phyloP scores from a whole-genome alignment of 164 flowering plant genomes.

The Amborella trichopoda region DNA sequence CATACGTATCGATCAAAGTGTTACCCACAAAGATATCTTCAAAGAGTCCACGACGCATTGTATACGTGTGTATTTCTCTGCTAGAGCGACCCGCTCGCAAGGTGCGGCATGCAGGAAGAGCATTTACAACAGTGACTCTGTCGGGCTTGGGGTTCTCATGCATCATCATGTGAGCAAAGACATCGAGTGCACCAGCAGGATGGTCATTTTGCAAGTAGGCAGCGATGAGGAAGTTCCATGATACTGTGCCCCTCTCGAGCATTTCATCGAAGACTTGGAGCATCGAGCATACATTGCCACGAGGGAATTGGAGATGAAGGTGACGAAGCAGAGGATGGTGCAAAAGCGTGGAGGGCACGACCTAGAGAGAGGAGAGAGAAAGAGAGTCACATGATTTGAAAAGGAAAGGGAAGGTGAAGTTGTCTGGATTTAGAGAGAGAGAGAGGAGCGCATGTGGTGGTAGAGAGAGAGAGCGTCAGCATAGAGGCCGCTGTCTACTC shows the following conservation, averaged over 20 bases:
- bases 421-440: conserved; percentile 32
- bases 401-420: conserved; percentile 42
- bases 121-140: conserved; percentile 50
- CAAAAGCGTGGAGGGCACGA: conserved; percentile 28
- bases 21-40: conserved; percentile 53
- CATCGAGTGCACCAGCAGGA: conserved; percentile 18
- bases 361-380: conserved; percentile 23
- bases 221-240: conserved; percentile 67
- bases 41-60: conserved; percentile 28
- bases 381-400: conserved; percentile 47
- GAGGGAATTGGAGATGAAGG: conserved; percentile 54
- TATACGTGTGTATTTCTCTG: conserved; percentile 37
- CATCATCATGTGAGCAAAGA: conserved; percentile 28
- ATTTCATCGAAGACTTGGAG: conserved; percentile 49
- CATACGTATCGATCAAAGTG: conserved; percentile 52
- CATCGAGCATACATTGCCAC: conserved; percentile 61
- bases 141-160: conserved; percentile 24
- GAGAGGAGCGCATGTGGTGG: conserved; percentile 18
- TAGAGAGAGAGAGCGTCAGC: conserved; percentile 12
- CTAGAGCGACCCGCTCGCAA: conserved; percentile 18
- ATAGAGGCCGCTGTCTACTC: conserved; percentile 12
- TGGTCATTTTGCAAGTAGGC: conserved; percentile 38
- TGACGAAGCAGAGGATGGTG: conserved; percentile 35
- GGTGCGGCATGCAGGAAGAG: conserved; percentile 50
- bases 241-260: conserved; percentile 39